These are phyloP conservation scores for Thalassiosira exigua DNA, from an alignment of 352 stramenopile genomes.

Conservation along the genomic window DNA sequence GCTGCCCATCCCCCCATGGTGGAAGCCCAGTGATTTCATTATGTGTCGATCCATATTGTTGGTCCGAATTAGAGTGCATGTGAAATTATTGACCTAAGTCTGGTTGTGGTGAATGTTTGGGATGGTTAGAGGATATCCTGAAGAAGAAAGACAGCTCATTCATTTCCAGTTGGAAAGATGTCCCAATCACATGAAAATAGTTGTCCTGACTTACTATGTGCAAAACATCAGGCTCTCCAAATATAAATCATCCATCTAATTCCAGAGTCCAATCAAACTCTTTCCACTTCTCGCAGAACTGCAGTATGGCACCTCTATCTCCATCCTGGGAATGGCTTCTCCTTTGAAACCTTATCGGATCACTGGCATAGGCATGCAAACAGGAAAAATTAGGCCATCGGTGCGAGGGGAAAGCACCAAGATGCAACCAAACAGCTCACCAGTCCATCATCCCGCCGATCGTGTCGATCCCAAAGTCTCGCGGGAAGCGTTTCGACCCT, in stretches of 20 bases:
- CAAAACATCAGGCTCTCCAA: no score
- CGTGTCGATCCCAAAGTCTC: conserved; percentile 79
- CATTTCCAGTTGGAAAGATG: no score
- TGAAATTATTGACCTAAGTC: no score
- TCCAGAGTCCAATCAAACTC: conserved; percentile 75
- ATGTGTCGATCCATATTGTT: no score
- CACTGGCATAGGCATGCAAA: background rate
- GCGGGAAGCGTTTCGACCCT: conserved; percentile 46
- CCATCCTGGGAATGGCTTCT: conserved; percentile 45
- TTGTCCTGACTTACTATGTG: no score
- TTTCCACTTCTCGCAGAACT: conserved; percentile 74
- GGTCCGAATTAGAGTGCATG: no score
- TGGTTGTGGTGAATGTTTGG: no score
- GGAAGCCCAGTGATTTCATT: no score
- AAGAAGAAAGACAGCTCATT: no score
- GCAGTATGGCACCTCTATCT: conserved; percentile 54
- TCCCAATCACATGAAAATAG: no score
- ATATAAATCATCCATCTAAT: conserved; percentile 51
- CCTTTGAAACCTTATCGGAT: conserved; percentile 71
- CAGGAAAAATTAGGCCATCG: background rate
- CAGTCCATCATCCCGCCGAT: conserved; percentile 78
- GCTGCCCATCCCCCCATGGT: no score
- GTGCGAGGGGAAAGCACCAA: background rate
- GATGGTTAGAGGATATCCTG: no score
- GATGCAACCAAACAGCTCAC: background rate